These are phyloP conservation scores for Ceratocystis colombiana DNA, from an alignment of 2,329 filamentous ascomycete genomes.

Conservation along the genomic window DNA sequence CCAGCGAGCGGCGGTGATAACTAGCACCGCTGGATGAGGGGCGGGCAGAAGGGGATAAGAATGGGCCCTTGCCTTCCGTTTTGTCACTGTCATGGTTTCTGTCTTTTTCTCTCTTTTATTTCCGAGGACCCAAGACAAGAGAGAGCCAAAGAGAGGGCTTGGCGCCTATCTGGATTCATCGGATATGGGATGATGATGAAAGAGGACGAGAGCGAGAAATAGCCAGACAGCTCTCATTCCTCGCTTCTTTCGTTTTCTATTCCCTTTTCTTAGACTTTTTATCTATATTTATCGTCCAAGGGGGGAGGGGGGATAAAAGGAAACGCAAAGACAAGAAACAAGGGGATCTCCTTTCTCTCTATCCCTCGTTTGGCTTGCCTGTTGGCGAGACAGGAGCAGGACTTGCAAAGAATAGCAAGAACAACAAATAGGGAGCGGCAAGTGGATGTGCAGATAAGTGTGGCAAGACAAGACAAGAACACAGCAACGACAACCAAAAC, in stretches of 20 bases:
- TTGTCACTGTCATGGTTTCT: not conserved
- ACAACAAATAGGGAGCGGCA: not conserved
- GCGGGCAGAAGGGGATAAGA: not conserved
- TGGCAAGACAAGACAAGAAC: not conserved
- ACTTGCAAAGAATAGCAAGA: not conserved
- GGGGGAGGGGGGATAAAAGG: not conserved
- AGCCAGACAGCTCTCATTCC: not conserved
- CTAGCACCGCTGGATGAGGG: not conserved
- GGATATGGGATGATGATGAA: not conserved
- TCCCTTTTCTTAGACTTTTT: not conserved
- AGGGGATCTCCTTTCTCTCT: not conserved
- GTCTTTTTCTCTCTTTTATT: not conserved
- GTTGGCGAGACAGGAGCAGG: not conserved
- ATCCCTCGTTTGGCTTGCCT: conserved; percentile 4
- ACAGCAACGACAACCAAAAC: not conserved
- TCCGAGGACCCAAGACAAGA: not conserved
- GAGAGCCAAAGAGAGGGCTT: not conserved
- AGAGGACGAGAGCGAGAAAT: not conserved
- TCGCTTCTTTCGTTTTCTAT: not conserved
- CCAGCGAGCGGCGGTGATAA: not conserved
- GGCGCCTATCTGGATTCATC: not conserved
- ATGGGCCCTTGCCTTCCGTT: not conserved
- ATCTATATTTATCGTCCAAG: not conserved
- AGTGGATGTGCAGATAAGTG: no score
- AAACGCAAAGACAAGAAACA: not conserved